phyloP scores from a whole-genome alignment of 2,329 filamentous ascomycete species.

The Exophiala spinifera region DNA sequence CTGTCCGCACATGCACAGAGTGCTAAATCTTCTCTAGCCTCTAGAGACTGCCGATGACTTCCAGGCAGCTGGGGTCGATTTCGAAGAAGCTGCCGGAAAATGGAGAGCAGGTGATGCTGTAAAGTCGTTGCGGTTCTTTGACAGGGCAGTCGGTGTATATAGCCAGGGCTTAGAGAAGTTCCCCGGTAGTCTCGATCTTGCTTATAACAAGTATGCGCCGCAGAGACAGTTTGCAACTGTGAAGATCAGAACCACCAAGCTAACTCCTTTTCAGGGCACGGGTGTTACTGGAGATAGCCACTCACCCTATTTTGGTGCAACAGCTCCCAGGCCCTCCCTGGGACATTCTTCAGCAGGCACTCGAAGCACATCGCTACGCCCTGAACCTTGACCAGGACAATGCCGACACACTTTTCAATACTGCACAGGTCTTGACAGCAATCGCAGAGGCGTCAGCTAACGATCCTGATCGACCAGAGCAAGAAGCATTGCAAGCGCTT shows the following conservation, averaged over 20 bases:
- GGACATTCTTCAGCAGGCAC: conserved; percentile 57
- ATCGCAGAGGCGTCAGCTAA: conserved; percentile 59
- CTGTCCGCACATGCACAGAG: not conserved
- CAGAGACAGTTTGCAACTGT: not conserved
- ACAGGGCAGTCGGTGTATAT: conserved; percentile 65
- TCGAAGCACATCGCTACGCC: conserved; percentile 63
- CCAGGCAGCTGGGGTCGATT: conserved; percentile 63
- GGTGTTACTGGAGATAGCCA: conserved; percentile 66
- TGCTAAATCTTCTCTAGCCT: conserved; percentile 37
- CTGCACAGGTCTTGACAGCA: conserved; percentile 65
- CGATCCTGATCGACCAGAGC: conserved; percentile 46
- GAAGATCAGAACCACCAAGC: conserved; percentile 15
- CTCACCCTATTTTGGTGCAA: conserved; percentile 60
- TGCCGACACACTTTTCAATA: conserved; percentile 68
- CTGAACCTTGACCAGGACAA: conserved; percentile 59
- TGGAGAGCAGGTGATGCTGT: conserved; percentile 68
- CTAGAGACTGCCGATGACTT: conserved; percentile 66
- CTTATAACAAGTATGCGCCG: conserved; percentile 66
- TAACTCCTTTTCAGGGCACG: conserved; percentile 51
- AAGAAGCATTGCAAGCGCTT: conserved; percentile 51
- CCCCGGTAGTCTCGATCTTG: conserved; percentile 64
- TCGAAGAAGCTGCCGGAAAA: conserved; percentile 71
- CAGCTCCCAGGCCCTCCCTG: conserved; percentile 54
- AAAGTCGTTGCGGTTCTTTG: conserved; percentile 59
- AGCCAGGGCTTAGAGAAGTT: conserved; percentile 60